Conservation (phyloP, 2,329 filamentous ascomycete genomes). For the Delphinella strobiligena region DNA sequence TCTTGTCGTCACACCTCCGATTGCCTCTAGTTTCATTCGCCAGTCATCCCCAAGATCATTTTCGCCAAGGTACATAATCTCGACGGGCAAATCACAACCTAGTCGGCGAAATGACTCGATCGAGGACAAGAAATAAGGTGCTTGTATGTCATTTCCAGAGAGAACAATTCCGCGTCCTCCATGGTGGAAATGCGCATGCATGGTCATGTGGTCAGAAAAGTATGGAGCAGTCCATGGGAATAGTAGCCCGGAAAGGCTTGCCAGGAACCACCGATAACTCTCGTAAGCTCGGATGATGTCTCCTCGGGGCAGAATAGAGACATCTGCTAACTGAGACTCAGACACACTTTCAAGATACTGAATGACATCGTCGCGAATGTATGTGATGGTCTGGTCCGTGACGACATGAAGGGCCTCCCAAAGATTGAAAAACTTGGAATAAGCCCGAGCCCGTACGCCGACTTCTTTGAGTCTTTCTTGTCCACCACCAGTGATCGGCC, state of each 20-base stretch:
- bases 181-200: conserved; percentile 30
- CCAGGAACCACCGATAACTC: conserved; percentile 28
- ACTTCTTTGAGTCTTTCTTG: conserved; percentile 28
- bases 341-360: conserved; percentile 21
- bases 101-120: conserved; percentile 28
- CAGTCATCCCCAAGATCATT: conserved; percentile 32
- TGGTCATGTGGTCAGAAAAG: conserved; percentile 32
- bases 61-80: conserved; percentile 33
- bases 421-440: conserved; percentile 27
- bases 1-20: conserved; percentile 32
- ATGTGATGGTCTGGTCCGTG: conserved; percentile 21
- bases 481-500: conserved; percentile 26
- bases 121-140: conserved; percentile 30
- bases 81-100: conserved; percentile 27
- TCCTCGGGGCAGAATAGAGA: conserved; percentile 14
- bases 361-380: conserved; percentile 30
- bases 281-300: conserved; percentile 31
- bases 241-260: conserved; percentile 26
- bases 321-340: conserved; percentile 11
- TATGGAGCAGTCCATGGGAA: conserved; percentile 31
- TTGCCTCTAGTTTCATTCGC: conserved; percentile 29
- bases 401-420: conserved; percentile 28
- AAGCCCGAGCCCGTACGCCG: conserved; percentile 28
- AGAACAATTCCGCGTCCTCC: conserved; percentile 34
- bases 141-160: conserved; percentile 33